Conservation (phyloP, 1,139 yeast species). For the Yamadazyma sp. region DNA sequence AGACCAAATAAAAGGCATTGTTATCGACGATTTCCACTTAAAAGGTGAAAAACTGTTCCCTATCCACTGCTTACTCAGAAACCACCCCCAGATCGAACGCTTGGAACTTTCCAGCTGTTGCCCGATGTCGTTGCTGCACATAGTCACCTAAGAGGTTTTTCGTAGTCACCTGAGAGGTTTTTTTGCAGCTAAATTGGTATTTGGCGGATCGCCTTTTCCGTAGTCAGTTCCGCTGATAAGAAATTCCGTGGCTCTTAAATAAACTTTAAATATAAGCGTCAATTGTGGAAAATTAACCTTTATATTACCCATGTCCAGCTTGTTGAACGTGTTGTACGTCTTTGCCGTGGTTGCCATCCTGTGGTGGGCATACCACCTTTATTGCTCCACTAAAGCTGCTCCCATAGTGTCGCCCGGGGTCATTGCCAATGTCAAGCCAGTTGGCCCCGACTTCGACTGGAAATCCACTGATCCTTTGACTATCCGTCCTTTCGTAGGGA, state of each 20-base stretch:
- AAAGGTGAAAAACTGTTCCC: conserved; percentile 36
- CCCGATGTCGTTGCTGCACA: not conserved
- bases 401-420: not conserved
- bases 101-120: conserved; percentile 27
- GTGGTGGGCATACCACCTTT: not conserved
- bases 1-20: conserved; percentile 31
- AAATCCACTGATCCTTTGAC: conserved; percentile 43
- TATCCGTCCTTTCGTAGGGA: conserved; percentile 51
- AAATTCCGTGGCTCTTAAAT: not conserved
- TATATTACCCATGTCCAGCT: not conserved
- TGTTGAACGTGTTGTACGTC: not conserved
- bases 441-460: conserved; percentile 46
- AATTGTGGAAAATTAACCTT: too few species aligned
- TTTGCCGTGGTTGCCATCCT: not conserved
- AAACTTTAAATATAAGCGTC: too few species aligned
- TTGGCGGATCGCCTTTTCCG: conserved; percentile 4
- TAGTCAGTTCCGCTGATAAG: not conserved
- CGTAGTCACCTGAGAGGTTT: too few species aligned
- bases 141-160: not conserved
- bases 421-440: conserved; percentile 12
- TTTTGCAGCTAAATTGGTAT: not conserved
- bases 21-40: conserved; percentile 34
- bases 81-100: conserved; percentile 35
- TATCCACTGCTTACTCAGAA: conserved; percentile 30
- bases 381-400: not conserved